Conservation (phyloP, 2,329 filamentous ascomycete genomes). For the Botrytis galanthina region DNA sequence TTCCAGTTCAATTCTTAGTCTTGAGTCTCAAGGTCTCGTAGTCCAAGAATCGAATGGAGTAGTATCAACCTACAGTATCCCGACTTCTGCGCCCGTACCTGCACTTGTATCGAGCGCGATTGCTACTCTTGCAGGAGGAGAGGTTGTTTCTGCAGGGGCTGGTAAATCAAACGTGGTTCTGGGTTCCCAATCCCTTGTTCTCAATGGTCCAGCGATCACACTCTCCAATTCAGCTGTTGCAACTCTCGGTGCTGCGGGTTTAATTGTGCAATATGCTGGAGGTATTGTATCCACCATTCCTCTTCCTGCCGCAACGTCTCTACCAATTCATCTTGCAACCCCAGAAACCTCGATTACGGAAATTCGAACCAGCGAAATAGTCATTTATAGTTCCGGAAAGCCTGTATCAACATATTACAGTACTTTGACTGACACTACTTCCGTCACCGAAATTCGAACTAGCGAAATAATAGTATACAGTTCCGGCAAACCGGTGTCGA, state of each 20-base stretch:
- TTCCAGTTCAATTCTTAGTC: constrained; percentile 14
- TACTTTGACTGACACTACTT: background rate
- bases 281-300: constrained; percentile 23
- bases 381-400: background rate
- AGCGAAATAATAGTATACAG: constrained; percentile 1
- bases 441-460: background rate
- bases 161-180: constrained; percentile 9
- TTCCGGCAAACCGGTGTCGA: background rate
- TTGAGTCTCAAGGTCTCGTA: constrained; percentile 22
- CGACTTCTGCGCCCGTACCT: background rate
- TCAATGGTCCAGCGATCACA: constrained; percentile 18
- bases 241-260: constrained; percentile 19
- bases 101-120: background rate
- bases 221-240: constrained; percentile 21
- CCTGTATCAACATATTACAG: background rate
- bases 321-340: background rate
- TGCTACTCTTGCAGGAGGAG: constrained; percentile 1
- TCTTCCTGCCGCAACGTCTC: background rate
- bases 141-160: background rate
- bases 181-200: constrained; percentile 16
- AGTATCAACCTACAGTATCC: constrained; percentile 20
- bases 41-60: constrained; percentile 24
- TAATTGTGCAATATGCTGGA: constrained; percentile 22
- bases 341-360: background rate
- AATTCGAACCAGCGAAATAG: constrained; percentile 1